phyloP scores from a whole-genome alignment of 1,284 basidiomycete species.

The Puccinia coronata region DNA sequence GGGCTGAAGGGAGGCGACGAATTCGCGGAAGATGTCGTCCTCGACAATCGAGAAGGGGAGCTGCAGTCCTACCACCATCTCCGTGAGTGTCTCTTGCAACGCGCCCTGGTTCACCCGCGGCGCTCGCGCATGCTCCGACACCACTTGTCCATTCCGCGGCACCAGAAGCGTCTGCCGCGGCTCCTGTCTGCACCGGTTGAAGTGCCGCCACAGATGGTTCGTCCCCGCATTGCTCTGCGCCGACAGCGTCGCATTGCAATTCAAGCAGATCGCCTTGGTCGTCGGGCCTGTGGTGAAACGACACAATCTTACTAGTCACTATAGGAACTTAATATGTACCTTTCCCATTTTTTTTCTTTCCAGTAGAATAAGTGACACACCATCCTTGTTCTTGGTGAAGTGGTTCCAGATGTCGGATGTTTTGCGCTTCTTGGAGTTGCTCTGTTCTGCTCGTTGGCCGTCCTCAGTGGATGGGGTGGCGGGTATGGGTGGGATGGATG shows the following conservation, averaged over 20 bases:
- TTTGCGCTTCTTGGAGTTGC: slow-evolving; percentile 7
- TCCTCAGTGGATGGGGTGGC: neutral
- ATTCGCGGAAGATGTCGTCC: neutral
- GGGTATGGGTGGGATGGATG: neutral
- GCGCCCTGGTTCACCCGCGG: slow-evolving; percentile 4
- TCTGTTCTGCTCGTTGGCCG: neutral
- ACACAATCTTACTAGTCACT: neutral
- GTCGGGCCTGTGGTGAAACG: neutral
- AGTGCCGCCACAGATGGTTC: slow-evolving; percentile 25
- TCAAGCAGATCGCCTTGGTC: slow-evolving; percentile 21
- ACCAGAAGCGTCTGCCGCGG: neutral
- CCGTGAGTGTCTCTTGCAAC: neutral
- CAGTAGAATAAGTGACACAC: neutral
- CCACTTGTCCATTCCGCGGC: neutral
- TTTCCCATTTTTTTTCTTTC: neutral
- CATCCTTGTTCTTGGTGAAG: slow-evolving; percentile 22
- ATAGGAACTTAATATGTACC: neutral
- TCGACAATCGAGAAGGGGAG: slow-evolving; percentile 7
- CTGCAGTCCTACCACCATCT: slow-evolving; percentile 1
- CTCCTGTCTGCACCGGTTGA: slow-evolving; percentile 4
- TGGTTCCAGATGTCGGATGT: slow-evolving; percentile 26
- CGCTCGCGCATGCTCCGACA: neutral
- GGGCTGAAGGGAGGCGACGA: neutral
- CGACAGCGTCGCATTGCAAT: neutral
- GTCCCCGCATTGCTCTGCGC: slow-evolving; percentile 7